Evolutionary conservation across 176 grass and related monocot species (phyloP).

Genomic region (Panicum miliaceum): DNA sequence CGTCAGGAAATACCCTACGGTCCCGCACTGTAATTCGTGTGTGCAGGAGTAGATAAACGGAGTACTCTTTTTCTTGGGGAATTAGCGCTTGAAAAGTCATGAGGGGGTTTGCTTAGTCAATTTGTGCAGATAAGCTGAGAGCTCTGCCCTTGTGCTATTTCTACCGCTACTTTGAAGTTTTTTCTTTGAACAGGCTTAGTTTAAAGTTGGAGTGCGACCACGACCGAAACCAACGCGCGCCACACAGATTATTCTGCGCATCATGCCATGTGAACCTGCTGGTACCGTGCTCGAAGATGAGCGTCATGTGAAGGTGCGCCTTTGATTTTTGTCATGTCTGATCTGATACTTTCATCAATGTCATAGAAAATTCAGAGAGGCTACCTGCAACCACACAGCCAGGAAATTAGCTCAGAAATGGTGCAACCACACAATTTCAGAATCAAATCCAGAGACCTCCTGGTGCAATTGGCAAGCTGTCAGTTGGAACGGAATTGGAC

Average conservation of each 20-base stretch:
- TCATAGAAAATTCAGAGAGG: background rate
- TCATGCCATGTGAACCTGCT: background rate
- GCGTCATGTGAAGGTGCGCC: background rate
- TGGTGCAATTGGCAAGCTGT: background rate
- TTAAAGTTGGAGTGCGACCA: background rate
- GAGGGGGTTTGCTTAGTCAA: background rate
- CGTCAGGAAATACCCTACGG: background rate
- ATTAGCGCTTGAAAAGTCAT: background rate
- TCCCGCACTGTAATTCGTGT: background rate
- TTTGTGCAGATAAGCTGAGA: background rate
- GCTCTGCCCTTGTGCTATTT: background rate
- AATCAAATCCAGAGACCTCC: background rate
- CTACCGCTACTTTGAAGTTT: background rate
- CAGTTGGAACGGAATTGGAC: background rate
- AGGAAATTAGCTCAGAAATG: background rate
- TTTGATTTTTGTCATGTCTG: conserved; percentile 22
- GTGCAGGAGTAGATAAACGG: background rate
- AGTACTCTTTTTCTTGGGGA: background rate
- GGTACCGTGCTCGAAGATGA: background rate
- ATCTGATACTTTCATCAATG: conserved; percentile 39
- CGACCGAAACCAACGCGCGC: background rate
- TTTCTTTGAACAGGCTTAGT: no score
- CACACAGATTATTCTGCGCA: background rate
- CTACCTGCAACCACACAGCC: background rate
- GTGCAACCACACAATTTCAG: background rate